Conservation (phyloP, 495 filamentous ascomycete species). For the Penicillium cosmopolitanum region DNA sequence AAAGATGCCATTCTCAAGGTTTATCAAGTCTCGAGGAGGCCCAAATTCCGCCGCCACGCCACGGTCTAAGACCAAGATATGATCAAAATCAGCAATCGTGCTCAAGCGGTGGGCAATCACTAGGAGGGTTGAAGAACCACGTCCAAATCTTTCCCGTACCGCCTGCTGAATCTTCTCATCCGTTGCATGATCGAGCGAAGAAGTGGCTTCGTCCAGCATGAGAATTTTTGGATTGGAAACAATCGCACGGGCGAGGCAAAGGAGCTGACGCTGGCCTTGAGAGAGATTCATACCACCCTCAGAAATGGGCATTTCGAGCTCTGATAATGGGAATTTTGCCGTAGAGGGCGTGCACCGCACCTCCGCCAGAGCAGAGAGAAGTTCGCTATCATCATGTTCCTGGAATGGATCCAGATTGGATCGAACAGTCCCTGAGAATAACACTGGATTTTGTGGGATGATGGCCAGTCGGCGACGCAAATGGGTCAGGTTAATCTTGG, state of each 20-base stretch:
- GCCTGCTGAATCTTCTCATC: conserved; percentile 83
- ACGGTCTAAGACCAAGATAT: neutral
- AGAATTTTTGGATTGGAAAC: conserved; percentile 74
- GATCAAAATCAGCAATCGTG: neutral
- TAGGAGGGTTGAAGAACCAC: neutral
- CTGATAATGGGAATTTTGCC: neutral
- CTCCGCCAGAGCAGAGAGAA: conserved; percentile 67
- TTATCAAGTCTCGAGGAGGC: neutral
- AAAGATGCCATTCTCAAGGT: neutral
- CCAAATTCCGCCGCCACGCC: neutral
- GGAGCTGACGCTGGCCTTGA: conserved; percentile 84
- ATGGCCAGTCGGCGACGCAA: conserved; percentile 83
- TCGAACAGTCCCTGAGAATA: conserved; percentile 85
- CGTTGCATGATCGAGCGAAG: conserved; percentile 84
- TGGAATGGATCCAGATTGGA: conserved; percentile 85
- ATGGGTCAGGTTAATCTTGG: conserved; percentile 73
- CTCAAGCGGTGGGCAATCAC: neutral
- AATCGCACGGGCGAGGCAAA: conserved; percentile 83
- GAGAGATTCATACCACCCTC: conserved; percentile 49
- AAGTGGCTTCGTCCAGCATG: conserved; percentile 90
- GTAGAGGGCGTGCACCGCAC: conserved; percentile 10
- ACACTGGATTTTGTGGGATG: conserved; percentile 86
- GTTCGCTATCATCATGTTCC: conserved; percentile 75
- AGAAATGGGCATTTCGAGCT: conserved; percentile 11
- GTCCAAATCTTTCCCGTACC: conserved; percentile 37